Evolutionary conservation across 2,329 filamentous ascomycete genomes (phyloP).

Genomic region (Macrophomina phaseolina): DNA sequence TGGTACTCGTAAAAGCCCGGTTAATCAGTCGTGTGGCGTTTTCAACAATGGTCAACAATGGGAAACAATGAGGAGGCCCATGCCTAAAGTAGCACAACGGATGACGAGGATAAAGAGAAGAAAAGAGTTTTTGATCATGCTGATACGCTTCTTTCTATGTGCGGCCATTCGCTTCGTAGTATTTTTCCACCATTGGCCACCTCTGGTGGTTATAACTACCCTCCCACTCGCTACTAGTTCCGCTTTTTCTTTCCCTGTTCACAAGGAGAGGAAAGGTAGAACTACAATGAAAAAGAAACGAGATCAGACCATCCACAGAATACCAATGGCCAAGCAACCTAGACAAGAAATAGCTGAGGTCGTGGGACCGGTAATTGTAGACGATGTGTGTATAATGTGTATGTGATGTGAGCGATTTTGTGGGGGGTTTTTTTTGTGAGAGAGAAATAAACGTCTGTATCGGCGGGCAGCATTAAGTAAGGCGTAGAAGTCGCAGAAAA

Average conservation of each 20-base stretch:
- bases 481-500: background rate
- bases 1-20: too few relatives aligned
- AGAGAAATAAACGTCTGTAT: constrained; percentile 1
- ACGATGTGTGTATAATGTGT: background rate
- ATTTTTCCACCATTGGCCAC: background rate
- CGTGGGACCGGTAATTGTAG: background rate
- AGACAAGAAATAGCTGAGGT: background rate
- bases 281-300: background rate
- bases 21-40: too few relatives aligned
- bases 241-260: background rate
- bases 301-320: too few relatives aligned
- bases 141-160: background rate
- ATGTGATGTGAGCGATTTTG: background rate
- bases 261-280: background rate
- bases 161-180: background rate
- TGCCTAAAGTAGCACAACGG: too few relatives aligned
- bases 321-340: background rate
- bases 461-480: constrained; percentile 16
- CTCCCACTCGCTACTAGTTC: too few relatives aligned
- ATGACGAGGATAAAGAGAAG: background rate
- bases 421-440: background rate
- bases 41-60: too few relatives aligned
- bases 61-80: background rate
- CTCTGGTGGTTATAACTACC: too few relatives aligned
- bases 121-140: background rate